These are phyloP conservation scores for Platismatia glauca DNA, from an alignment of 495 filamentous ascomycete genomes.

Conservation along the genomic window DNA sequence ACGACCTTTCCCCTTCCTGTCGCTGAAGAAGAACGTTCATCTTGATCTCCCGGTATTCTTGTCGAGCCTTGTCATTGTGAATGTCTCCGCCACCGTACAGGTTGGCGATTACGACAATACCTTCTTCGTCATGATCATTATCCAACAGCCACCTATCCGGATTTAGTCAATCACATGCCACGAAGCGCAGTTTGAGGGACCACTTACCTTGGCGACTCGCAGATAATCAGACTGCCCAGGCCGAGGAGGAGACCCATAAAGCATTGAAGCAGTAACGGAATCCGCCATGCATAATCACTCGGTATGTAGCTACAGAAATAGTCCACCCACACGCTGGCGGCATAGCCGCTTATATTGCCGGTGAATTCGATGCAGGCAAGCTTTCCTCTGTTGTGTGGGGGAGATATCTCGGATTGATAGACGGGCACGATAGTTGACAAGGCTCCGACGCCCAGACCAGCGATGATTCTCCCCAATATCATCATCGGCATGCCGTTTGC, in stretches of 20 bases:
- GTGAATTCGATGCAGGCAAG: slow-evolving; percentile 97
- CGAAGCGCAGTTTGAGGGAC: not conserved
- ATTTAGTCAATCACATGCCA: not conserved
- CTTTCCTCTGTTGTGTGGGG: slow-evolving; percentile 90
- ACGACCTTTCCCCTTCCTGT: slow-evolving; percentile 88
- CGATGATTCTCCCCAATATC: slow-evolving; percentile 82
- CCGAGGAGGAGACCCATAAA: slow-evolving; percentile 82
- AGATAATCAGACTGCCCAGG: slow-evolving; percentile 81
- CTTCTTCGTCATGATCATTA: slow-evolving; percentile 97
- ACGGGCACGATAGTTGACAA: slow-evolving; percentile 95
- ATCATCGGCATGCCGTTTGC: slow-evolving; percentile 81
- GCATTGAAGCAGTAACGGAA: slow-evolving; percentile 88
- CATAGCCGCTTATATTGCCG: slow-evolving; percentile 91
- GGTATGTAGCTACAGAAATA: slow-evolving; percentile 92
- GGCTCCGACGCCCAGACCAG: slow-evolving; percentile 87
- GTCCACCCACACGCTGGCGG: slow-evolving; percentile 95
- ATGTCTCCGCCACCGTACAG: slow-evolving; percentile 93
- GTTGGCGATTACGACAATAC: slow-evolving; percentile 95
- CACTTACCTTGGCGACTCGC: slow-evolving; percentile 83
- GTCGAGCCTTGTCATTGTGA: slow-evolving; percentile 78
- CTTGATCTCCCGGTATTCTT: slow-evolving; percentile 97
- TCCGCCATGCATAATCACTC: slow-evolving; percentile 77
- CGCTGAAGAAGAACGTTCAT: slow-evolving; percentile 89
- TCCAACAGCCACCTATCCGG: slow-evolving; percentile 79
- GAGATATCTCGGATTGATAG: slow-evolving; percentile 96